Percentiles rank a stretch among this genome's conserved stretches.
These are phyloP conservation scores for Berberis vulgaris DNA, from an alignment of 164 flowering plant genomes.

Conservation along the genomic window DNA sequence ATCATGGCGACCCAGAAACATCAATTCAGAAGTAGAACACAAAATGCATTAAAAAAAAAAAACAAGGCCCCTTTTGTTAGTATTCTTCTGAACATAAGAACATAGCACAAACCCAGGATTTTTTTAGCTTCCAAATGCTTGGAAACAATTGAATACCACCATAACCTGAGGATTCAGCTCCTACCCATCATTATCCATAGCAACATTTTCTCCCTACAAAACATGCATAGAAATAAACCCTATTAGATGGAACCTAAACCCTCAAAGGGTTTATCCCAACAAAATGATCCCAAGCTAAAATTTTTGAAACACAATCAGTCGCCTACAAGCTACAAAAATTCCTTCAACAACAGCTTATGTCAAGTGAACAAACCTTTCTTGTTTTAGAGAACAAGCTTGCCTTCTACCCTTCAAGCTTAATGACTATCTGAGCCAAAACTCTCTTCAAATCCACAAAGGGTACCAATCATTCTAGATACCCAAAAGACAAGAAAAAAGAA, in stretches of 20 bases:
- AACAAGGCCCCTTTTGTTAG: neutral
- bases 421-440: no score
- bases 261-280: neutral
- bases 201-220: neutral
- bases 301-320: no score
- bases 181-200: neutral
- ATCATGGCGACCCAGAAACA: constrained; percentile 3
- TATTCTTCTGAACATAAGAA: neutral
- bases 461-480: no score
- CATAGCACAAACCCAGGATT: neutral
- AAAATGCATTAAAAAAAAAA: constrained; percentile 1
- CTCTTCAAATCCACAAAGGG: no score
- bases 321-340: no score
- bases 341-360: no score
- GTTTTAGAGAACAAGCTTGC: no score
- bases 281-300: no score
- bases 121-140: neutral
- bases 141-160: neutral
- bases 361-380: no score
- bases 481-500: no score
- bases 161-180: neutral
- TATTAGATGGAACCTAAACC: neutral
- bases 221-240: no score
- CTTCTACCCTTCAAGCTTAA: no score
- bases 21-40: neutral